Evolutionary conservation across 345 rosid species (phyloP).

Genomic region (Ricinus communis): DNA sequence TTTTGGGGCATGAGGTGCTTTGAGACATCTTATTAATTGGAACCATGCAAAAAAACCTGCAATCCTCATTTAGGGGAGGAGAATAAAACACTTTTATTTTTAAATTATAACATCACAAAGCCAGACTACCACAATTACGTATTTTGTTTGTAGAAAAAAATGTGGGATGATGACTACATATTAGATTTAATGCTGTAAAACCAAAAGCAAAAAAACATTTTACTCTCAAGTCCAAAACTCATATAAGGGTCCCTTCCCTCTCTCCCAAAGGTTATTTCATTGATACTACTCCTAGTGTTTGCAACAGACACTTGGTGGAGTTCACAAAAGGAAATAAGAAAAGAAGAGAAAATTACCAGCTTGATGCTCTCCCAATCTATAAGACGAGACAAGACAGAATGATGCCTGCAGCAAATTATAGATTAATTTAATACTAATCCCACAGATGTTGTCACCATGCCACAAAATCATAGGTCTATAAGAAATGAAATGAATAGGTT

Average conservation of each 20-base stretch:
- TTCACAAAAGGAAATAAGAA: neutral
- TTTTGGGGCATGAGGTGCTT: neutral
- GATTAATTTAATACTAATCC: neutral
- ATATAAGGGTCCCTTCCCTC: neutral
- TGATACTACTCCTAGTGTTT: neutral
- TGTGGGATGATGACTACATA: too few species aligned
- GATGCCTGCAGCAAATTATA: slow-evolving; percentile 30
- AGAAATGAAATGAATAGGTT: neutral
- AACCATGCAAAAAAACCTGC: neutral
- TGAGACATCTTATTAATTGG: neutral
- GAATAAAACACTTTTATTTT: too few species aligned
- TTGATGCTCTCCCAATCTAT: slow-evolving; percentile 26
- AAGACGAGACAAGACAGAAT: slow-evolving; percentile 30
- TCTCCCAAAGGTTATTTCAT: neutral
- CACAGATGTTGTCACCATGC: neutral
- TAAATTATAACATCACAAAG: neutral
- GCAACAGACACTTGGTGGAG: neutral
- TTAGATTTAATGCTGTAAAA: too few species aligned
- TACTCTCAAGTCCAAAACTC: neutral
- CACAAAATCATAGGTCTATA: neutral
- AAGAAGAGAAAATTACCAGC: neutral
- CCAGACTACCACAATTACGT: neutral
- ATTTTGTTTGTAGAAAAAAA: too few species aligned
- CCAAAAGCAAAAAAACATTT: too few species aligned
- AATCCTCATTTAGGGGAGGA: neutral